phyloP scores from a whole-genome alignment of 257 asterid species.

The Salvia splendens region DNA sequence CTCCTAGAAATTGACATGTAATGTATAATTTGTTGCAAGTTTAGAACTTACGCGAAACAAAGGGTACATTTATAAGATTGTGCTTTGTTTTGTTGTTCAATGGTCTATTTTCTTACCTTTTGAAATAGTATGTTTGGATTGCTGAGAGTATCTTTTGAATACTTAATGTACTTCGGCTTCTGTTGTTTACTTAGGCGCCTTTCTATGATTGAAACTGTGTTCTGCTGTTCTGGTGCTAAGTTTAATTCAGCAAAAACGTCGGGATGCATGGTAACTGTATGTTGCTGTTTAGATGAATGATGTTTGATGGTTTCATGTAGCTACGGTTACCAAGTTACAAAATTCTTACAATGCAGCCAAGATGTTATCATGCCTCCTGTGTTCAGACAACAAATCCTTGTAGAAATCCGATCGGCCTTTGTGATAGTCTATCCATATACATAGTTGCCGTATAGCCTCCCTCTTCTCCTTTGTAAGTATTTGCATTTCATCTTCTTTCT shows the following conservation, averaged over 20 bases:
- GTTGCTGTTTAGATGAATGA: not conserved
- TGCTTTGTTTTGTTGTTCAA: not conserved
- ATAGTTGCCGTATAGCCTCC: constrained; percentile 90
- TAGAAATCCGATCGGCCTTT: constrained; percentile 65
- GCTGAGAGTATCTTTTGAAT: not conserved
- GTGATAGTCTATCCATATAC: constrained; percentile 91
- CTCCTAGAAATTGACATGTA: constrained; percentile 48
- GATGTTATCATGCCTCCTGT: constrained; percentile 28
- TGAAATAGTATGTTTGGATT: constrained; percentile 20
- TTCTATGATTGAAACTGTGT: not conserved
- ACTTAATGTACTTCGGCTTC: not conserved
- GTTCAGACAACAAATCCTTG: constrained; percentile 47
- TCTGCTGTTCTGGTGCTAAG: constrained; percentile 10
- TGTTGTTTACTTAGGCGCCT: not conserved
- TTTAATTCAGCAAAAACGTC: constrained; percentile 9
- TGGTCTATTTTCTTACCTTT: not conserved
- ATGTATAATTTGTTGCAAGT: constrained; percentile 1
- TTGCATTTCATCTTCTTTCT: constrained; percentile 62
- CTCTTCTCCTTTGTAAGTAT: constrained; percentile 71
- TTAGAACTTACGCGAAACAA: not conserved
- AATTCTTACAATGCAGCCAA: constrained; percentile 20
- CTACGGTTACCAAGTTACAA: not conserved
- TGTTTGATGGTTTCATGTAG: not conserved
- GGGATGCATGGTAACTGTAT: constrained; percentile 17
- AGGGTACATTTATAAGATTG: not conserved